Base-by-base conservation (phyloP, 139 green algal species). In the Picocystis salinarum region DNA sequence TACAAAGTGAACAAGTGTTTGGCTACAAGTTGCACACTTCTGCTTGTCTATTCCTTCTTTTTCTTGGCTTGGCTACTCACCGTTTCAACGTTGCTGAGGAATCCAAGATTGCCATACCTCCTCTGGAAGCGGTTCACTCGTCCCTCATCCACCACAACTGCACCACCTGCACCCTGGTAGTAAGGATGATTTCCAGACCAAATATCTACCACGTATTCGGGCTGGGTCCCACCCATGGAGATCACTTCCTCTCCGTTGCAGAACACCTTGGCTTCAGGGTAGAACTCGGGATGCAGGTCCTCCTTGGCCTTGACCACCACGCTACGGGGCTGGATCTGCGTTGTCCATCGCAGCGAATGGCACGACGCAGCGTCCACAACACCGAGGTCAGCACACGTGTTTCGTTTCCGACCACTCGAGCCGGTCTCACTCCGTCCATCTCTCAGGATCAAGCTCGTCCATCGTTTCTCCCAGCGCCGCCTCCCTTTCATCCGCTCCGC, bases 221-320 rank as follows among this genome's bases (percentile, higher is more conserved):
- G 23, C 73, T 88, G 74, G 12, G 80, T 91, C 48, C 86, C 86
- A 33, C 69, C 74, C 7, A 83, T 62, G 7, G 56, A 68, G 68
- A 96, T 71, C 17, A 96, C 86, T 61, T 93, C 73, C 58, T 91
- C 80, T n/a, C 86, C 86, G 59, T 94, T 94, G 81, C 86, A 96
- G 24, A 85, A 74, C 5, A 92, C 80, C 70, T 84, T 51, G 41
- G 41, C 10, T 9, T 48, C 41, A 26, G 7, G 20, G 41, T 48
- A 26, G 41, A 48, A 48, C 41, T 48, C 41, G 11, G 41, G 41
- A 26, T 48, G 41, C 25, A 48, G 10, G 41, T 36, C 41, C 41
- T 48, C 34, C 41, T 48, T 48, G 19, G 22, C 22, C 41, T 19
- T 37, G 13, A 37, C 31, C 31, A 37, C 31, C 13, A 37, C 31